These are phyloP conservation scores for Boletus edulis DNA, from an alignment of 768 basidiomycete species.

Conservation along the genomic window DNA sequence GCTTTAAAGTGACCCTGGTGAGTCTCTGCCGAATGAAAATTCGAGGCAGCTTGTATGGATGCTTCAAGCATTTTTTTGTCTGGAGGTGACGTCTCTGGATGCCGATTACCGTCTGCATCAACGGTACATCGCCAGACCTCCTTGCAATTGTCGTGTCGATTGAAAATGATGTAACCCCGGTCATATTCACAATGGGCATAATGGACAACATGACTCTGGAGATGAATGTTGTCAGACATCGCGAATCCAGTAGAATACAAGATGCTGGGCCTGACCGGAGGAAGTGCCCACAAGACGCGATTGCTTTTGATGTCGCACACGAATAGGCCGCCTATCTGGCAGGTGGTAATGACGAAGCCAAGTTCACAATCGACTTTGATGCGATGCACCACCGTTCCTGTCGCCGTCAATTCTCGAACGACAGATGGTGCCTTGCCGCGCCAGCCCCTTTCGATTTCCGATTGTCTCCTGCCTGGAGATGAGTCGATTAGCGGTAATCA, in stretches of 20 bases:
- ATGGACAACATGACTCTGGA: slow-evolving; percentile 9
- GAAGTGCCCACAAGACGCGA: slow-evolving; percentile 60
- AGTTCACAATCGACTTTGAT: slow-evolving; percentile 72
- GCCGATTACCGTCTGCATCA: slow-evolving; percentile 27
- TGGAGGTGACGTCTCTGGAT: slow-evolving; percentile 31
- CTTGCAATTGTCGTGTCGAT: slow-evolving; percentile 51
- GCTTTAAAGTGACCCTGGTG: slow-evolving; percentile 56
- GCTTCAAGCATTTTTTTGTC: slow-evolving; percentile 27
- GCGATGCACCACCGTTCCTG: slow-evolving; percentile 53
- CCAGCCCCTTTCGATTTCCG: slow-evolving; percentile 53
- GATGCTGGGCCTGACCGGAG: slow-evolving; percentile 38
- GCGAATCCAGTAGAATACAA: not conserved
- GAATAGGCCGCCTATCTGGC: slow-evolving; percentile 49
- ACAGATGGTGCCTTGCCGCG: slow-evolving; percentile 45
- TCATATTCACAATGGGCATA: slow-evolving; percentile 75
- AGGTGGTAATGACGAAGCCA: slow-evolving; percentile 60
- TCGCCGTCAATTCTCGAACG: slow-evolving; percentile 32
- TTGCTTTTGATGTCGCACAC: slow-evolving; percentile 56
- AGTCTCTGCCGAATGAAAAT: slow-evolving; percentile 7
- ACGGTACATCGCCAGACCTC: slow-evolving; percentile 67
- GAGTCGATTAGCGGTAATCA: slow-evolving; percentile 10
- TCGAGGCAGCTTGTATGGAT: slow-evolving; percentile 20
- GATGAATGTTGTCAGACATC: not conserved
- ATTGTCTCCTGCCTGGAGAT: slow-evolving; percentile 44
- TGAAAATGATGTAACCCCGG: slow-evolving; percentile 69